Evolutionary conservation across 305 asterid species (phyloP).

Genomic region (Fraxinus velutina): DNA sequence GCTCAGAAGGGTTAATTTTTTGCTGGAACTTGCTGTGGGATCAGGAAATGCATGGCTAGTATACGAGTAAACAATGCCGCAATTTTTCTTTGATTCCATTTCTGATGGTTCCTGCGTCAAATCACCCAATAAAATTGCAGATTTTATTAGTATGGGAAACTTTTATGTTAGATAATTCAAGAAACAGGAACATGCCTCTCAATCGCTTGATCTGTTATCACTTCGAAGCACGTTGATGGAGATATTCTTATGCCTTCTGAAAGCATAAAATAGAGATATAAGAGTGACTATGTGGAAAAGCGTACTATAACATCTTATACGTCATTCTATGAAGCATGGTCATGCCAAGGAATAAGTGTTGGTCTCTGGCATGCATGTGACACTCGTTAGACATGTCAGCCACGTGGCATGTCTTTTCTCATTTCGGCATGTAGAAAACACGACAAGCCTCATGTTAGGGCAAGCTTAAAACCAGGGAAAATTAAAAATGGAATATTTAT

Average conservation of each 20-base stretch:
- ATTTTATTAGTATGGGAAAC: background rate
- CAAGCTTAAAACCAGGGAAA: background rate
- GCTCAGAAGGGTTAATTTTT: background rate
- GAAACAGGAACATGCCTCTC: background rate
- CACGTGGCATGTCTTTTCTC: background rate
- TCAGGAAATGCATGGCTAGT: background rate
- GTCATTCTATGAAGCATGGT: background rate
- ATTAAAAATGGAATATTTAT: background rate
- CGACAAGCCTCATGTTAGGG: background rate
- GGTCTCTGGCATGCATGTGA: background rate
- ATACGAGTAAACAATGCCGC: background rate
- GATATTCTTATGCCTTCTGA: background rate
- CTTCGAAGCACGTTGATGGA: background rate
- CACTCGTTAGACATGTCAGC: background rate
- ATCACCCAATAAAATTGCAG: background rate
- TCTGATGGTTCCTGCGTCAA: background rate
- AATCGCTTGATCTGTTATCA: background rate
- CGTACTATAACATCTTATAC: background rate
- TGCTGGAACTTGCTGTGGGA: background rate
- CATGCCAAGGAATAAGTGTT: background rate
- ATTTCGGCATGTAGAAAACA: background rate
- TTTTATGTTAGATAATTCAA: background rate
- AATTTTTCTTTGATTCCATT: background rate
- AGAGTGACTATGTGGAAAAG: conserved; percentile 6
- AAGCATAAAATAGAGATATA: background rate